phyloP scores from a whole-genome alignment of 2,329 filamentous ascomycete genomes.

The Arachnomyces sp. region DNA sequence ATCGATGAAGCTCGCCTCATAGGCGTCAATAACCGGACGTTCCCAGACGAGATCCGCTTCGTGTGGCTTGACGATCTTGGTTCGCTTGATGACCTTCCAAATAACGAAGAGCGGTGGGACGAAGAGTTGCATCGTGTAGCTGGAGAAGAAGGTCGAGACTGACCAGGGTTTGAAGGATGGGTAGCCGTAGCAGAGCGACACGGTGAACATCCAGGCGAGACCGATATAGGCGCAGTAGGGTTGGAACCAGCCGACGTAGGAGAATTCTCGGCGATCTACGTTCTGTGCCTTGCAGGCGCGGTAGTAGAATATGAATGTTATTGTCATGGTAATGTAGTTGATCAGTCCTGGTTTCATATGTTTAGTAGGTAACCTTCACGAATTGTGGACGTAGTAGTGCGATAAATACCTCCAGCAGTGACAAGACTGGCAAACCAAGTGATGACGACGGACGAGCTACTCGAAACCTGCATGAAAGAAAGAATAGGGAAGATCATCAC shows the following conservation, averaged over 20 bases:
- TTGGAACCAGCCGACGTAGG: conserved; percentile 62
- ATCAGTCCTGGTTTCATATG: conserved; percentile 52
- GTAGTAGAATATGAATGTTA: conserved; percentile 65
- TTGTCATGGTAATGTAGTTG: conserved; percentile 62
- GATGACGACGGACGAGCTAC: conserved; percentile 43
- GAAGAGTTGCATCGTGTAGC: conserved; percentile 53
- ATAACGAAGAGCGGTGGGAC: conserved; percentile 47
- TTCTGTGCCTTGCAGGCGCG: conserved; percentile 63
- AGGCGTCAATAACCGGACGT: conserved; percentile 52
- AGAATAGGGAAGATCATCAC: conserved; percentile 49
- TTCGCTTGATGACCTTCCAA: conserved; percentile 60
- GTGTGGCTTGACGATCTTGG: conserved; percentile 45
- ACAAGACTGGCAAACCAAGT: conserved; percentile 51
- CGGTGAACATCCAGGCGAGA: conserved; percentile 46
- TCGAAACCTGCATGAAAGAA: conserved; percentile 47
- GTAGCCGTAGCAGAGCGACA: conserved; percentile 48
- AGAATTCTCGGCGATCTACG: conserved; percentile 58
- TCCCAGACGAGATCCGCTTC: conserved; percentile 55
- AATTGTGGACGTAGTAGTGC: neutral
- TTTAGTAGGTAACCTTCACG: neutral
- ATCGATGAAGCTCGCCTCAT: conserved; percentile 46
- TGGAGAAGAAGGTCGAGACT: conserved; percentile 39
- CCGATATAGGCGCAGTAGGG: conserved; percentile 66
- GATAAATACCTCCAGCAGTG: conserved; percentile 44
- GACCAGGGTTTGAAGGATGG: conserved; percentile 42